A percentile compares a stretch with the other conserved stretches of the same genome.
Conservation (phyloP, 139 green algal species). For the Helicosporidium sp. region DNA sequence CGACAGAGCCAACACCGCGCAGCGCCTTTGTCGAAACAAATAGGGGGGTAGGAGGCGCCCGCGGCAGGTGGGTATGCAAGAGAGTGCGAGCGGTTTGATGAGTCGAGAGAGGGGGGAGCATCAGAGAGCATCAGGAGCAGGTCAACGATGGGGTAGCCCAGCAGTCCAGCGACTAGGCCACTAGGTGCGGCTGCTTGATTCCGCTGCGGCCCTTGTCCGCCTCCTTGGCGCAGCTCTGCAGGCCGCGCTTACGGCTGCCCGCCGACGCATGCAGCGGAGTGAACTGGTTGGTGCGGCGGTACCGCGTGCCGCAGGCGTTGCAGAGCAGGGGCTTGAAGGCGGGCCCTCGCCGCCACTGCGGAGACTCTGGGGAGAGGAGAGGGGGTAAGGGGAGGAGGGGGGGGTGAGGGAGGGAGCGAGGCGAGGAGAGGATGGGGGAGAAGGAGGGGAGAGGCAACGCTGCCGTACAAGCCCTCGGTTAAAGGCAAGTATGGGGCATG, state of each 20-base stretch:
- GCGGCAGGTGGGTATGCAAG: too few species aligned
- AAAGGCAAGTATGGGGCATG: too few species aligned
- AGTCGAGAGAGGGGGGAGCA: too few species aligned
- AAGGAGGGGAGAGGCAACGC: too few species aligned
- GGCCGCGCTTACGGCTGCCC: background rate
- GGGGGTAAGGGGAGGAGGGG: background rate
- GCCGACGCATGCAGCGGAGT: background rate
- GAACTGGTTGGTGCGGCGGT: conserved; percentile 15
- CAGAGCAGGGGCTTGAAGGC: conserved; percentile 41
- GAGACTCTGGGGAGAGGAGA: conserved; percentile 8
- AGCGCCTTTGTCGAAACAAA: background rate
- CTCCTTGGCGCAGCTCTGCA: background rate
- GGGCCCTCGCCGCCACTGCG: conserved; percentile 37
- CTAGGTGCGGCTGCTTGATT: background rate
- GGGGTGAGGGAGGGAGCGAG: background rate
- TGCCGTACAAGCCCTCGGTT: too few species aligned
- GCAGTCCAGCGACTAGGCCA: too few species aligned
- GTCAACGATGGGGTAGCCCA: background rate
- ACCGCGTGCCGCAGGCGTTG: conserved; percentile 51
- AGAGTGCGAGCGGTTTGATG: too few species aligned
- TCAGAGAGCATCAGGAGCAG: background rate
- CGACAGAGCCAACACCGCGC: background rate
- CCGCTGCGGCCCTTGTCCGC: background rate
- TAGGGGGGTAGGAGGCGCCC: too few species aligned
- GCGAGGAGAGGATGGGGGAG: background rate